Evolutionary conservation across 371 early-diverging fungal genomes (phyloP).

Genomic region (Fennellomyces sp.): DNA sequence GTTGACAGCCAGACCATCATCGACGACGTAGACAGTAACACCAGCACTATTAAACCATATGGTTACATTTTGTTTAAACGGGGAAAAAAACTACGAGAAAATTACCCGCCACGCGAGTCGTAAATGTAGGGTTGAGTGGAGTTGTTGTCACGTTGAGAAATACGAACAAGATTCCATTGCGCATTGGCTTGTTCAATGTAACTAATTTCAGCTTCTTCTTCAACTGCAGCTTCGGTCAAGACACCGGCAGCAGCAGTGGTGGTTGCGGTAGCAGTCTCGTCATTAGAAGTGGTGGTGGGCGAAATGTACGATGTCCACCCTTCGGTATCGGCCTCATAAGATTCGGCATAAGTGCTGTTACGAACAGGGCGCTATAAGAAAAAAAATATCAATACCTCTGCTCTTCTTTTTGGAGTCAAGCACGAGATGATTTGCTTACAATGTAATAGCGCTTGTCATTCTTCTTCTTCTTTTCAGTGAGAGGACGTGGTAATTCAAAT

Average conservation of each 20-base stretch:
- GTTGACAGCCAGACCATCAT: constrained; percentile 44
- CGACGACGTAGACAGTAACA: constrained; percentile 60
- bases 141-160: constrained; percentile 29
- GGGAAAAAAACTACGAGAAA: neutral
- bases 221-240: neutral
- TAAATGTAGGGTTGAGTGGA: constrained; percentile 34
- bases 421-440: constrained; percentile 11
- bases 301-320: constrained; percentile 9
- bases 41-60: constrained; percentile 21
- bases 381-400: neutral
- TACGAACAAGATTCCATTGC: constrained; percentile 45
- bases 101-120: constrained; percentile 26
- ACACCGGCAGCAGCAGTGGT: neutral
- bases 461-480: constrained; percentile 1
- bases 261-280: neutral
- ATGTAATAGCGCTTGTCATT: constrained; percentile 26
- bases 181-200: constrained; percentile 28
- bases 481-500: constrained; percentile 32
- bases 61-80: neutral
- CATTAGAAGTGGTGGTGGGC: neutral
- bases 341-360: neutral
- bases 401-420: neutral
- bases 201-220: neutral
- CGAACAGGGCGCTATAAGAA: constrained; percentile 6
- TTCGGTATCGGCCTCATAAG: neutral